These are phyloP conservation scores for Clitopilus passeckerianus DNA, from an alignment of 768 basidiomycete genomes.

Conservation along the genomic window DNA sequence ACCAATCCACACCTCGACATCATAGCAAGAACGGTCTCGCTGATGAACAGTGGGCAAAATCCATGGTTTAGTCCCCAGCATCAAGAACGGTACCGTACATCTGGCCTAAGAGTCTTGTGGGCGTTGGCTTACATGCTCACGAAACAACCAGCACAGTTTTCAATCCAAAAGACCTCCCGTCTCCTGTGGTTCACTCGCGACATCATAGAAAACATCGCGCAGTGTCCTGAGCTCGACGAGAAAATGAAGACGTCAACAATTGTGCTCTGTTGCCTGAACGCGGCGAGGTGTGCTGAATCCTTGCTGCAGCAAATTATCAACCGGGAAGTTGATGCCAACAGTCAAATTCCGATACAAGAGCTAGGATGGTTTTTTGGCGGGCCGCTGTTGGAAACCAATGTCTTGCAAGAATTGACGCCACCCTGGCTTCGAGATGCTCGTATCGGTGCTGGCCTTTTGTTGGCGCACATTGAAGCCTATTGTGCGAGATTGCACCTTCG, in stretches of 20 bases:
- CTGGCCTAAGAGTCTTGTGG: neutral
- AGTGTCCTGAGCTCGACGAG: neutral
- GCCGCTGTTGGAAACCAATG: neutral
- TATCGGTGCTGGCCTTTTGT: neutral
- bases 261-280: neutral
- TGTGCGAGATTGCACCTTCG: neutral
- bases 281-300: neutral
- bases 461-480: neutral
- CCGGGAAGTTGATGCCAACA: neutral
- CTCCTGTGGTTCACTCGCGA: neutral
- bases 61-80: neutral
- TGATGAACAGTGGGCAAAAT: neutral
- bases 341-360: neutral
- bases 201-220: neutral
- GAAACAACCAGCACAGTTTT: neutral
- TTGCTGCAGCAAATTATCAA: neutral
- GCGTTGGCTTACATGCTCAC: neutral
- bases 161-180: neutral
- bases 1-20: neutral
- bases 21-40: neutral
- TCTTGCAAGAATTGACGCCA: neutral
- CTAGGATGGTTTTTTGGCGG: neutral
- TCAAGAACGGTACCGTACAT: neutral
- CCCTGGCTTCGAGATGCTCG: no score
- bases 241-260: neutral